A percentile compares a stretch with the other conserved stretches of the same genome.
These are phyloP conservation scores for Tylopilus subfusipes DNA, from an alignment of 768 basidiomycete species.

Conservation along the genomic window DNA sequence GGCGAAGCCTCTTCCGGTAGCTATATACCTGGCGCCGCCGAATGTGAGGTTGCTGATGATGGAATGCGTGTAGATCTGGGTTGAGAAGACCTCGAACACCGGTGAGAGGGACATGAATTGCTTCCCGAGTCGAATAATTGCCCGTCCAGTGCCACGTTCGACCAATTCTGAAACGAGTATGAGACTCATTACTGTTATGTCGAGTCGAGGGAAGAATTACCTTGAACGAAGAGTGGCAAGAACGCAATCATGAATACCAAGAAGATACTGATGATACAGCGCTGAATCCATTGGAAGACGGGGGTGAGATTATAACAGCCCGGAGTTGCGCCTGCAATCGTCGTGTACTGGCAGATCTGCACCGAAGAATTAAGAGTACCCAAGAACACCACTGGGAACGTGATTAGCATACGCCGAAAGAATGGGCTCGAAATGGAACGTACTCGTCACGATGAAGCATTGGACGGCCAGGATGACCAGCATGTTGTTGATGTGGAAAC, in stretches of 20 bases:
- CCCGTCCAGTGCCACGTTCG: slow-evolving; percentile 91
- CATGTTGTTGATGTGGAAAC: slow-evolving; percentile 99
- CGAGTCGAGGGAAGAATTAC: slow-evolving; percentile 38
- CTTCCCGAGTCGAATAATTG: slow-evolving; percentile 85
- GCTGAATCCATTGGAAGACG: slow-evolving; percentile 93
- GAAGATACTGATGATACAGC: slow-evolving; percentile 97
- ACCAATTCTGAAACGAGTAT: slow-evolving; percentile 65
- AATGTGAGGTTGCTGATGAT: slow-evolving; percentile 96
- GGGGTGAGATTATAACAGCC: slow-evolving; percentile 96
- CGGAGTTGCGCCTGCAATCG: slow-evolving; percentile 66
- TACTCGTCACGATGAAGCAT: slow-evolving; percentile 88
- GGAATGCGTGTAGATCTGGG: slow-evolving; percentile 97
- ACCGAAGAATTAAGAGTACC: slow-evolving; percentile 87
- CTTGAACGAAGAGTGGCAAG: slow-evolving; percentile 92
- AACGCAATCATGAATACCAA: slow-evolving; percentile 98
- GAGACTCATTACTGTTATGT: slow-evolving; percentile 14
- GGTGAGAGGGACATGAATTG: slow-evolving; percentile 94
- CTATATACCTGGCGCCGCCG: slow-evolving; percentile 97
- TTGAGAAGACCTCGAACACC: slow-evolving; percentile 96
- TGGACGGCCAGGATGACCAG: slow-evolving; percentile 96
- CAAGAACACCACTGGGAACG: slow-evolving; percentile 78
- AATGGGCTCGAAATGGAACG: slow-evolving; percentile 31
- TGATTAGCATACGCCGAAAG: slow-evolving; percentile 14
- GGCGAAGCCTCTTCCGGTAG: slow-evolving; percentile 98
- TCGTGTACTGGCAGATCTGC: slow-evolving; percentile 74